Evolutionary conservation across 352 stramenopile genomes (phyloP).

Genomic region (Pythium dissotocum): DNA sequence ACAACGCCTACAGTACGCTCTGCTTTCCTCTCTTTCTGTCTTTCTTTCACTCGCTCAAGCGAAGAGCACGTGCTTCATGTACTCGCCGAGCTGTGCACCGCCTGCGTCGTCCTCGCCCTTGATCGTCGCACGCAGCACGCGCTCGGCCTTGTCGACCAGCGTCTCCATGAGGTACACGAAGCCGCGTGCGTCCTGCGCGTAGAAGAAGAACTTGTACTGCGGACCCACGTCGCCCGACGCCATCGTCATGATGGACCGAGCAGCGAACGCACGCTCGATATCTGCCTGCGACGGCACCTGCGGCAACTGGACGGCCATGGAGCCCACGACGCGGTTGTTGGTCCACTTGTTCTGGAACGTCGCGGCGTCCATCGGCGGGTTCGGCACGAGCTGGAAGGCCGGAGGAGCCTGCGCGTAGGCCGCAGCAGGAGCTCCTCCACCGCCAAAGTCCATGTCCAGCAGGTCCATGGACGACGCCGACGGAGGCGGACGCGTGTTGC

Average conservation of each 20-base stretch:
- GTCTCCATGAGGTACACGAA: slow-evolving; percentile 72
- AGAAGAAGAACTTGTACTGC: slow-evolving; percentile 89
- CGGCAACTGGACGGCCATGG: slow-evolving; percentile 59
- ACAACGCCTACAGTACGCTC: no score
- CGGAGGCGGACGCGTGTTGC: slow-evolving; percentile 1
- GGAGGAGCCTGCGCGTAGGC: slow-evolving; percentile 21
- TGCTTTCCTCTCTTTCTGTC: no score
- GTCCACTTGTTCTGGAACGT: slow-evolving; percentile 80
- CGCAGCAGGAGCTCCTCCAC: slow-evolving; percentile 21
- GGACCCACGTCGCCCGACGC: slow-evolving; percentile 74
- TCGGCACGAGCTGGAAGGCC: slow-evolving; percentile 52
- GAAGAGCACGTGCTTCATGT: slow-evolving; percentile 67
- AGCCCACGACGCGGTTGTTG: slow-evolving; percentile 63
- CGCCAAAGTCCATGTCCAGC: slow-evolving; percentile 78
- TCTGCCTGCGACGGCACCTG: slow-evolving; percentile 58
- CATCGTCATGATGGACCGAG: slow-evolving; percentile 70
- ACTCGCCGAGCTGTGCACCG: slow-evolving; percentile 60
- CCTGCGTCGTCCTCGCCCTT: slow-evolving; percentile 69
- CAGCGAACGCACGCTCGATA: slow-evolving; percentile 64
- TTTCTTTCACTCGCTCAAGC: slow-evolving; percentile 30
- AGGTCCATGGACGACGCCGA: slow-evolving; percentile 52
- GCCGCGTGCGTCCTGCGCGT: slow-evolving; percentile 66
- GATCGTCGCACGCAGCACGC: slow-evolving; percentile 63
- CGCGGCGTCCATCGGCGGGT: slow-evolving; percentile 68
- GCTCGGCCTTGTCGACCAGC: slow-evolving; percentile 68